Evolutionary conservation across 768 basidiomycete genomes (phyloP).

Genomic region (Podaxis rugospora): DNA sequence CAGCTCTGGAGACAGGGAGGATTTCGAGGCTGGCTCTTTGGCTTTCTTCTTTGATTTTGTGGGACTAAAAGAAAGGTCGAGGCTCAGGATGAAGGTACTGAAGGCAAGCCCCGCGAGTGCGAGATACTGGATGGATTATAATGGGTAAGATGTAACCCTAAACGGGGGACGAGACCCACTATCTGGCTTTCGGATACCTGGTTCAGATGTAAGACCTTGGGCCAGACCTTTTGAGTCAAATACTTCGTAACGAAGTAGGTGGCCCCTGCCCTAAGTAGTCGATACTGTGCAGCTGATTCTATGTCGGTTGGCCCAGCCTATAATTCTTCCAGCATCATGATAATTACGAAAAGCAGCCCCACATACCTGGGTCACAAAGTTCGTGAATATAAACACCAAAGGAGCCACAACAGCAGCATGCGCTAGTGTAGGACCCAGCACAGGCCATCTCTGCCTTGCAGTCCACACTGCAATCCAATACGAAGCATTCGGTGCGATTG

Average conservation of each 20-base stretch:
- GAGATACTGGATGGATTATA: conserved; percentile 30
- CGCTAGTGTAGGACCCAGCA: conserved; percentile 54
- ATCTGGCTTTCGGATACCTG: conserved; percentile 33
- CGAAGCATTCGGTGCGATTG: conserved; percentile 53
- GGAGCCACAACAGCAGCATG: conserved; percentile 57
- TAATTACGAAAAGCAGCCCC: not conserved
- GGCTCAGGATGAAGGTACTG: conserved; percentile 4
- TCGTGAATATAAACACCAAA: conserved; percentile 45
- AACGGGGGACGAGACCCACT: conserved; percentile 22
- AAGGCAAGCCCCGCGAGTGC: conserved; percentile 23
- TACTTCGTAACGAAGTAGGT: conserved; percentile 22
- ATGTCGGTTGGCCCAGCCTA: conserved; percentile 2
- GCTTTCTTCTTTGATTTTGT: conserved; percentile 15
- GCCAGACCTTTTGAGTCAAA: conserved; percentile 28
- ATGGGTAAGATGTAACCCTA: conserved; percentile 8
- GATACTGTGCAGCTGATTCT: conserved; percentile 4
- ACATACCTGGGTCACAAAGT: conserved; percentile 30
- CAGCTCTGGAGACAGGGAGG: conserved; percentile 14
- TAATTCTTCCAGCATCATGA: not conserved
- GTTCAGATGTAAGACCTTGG: conserved; percentile 20
- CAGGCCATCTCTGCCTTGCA: conserved; percentile 44
- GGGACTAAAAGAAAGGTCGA: conserved; percentile 2
- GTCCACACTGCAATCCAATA: conserved; percentile 65
- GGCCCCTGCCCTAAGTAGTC: conserved; percentile 21
- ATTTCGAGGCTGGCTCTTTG: conserved; percentile 15